These are phyloP conservation scores for Ogataea dorogensis DNA, from an alignment of 805 yeast species.

Conservation along the genomic window DNA sequence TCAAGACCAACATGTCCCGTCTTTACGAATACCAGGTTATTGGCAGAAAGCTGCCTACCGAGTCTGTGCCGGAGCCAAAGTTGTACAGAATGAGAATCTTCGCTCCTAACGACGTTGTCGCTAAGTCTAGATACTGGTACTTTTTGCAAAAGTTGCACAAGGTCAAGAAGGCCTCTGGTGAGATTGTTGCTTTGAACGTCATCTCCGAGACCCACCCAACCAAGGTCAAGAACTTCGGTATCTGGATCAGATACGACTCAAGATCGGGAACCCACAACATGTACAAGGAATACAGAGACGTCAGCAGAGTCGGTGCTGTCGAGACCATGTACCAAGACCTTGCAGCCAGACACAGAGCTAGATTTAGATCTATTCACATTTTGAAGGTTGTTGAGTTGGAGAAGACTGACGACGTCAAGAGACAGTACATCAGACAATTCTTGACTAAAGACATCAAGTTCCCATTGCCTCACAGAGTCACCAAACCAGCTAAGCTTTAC, in stretches of 20 bases:
- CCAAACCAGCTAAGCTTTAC: constrained; percentile 83
- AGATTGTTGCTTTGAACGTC: constrained; percentile 88
- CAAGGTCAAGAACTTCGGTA: constrained; percentile 99
- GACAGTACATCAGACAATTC: constrained; percentile 98
- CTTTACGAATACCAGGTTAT: constrained; percentile 99
- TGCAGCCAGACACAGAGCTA: constrained; percentile 99
- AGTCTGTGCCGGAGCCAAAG: constrained; percentile 98
- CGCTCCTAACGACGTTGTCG: constrained; percentile 98
- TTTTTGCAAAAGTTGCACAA: constrained; percentile 98
- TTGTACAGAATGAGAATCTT: constrained; percentile 99
- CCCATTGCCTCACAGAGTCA: constrained; percentile 99
- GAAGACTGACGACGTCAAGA: constrained; percentile 97
- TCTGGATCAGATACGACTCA: constrained; percentile 99
- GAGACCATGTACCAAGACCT: constrained; percentile 98
- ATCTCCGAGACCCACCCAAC: constrained; percentile 96
- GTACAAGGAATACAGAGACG: constrained; percentile 99
- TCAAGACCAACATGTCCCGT: constrained; percentile 60
- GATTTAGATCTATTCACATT: constrained; percentile 99
- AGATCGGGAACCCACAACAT: constrained; percentile 99
- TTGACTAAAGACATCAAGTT: constrained; percentile 92
- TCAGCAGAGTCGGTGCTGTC: constrained; percentile 98
- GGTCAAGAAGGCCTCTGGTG: constrained; percentile 99
- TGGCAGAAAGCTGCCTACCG: constrained; percentile 99
- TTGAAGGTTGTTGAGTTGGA: constrained; percentile 98
- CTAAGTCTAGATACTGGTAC: constrained; percentile 99